Conservation (phyloP, 805 yeast species). For the Candida maesae region DNA sequence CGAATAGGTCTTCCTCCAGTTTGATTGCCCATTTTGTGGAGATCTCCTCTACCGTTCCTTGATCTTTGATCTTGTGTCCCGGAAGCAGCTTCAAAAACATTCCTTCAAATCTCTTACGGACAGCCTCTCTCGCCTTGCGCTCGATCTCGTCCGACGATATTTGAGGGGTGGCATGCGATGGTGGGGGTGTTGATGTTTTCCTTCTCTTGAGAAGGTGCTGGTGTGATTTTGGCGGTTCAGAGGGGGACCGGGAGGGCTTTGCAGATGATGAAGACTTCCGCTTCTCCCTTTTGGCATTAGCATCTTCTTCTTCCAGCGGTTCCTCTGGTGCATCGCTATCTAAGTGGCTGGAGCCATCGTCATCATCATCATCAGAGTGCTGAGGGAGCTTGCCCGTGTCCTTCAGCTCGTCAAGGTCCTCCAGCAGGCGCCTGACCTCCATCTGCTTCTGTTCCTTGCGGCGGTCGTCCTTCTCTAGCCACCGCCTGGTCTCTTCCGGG, state of each 20-base stretch:
- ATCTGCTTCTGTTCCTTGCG: slow-evolving; percentile 10
- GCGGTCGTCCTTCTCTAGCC: slow-evolving; percentile 11
- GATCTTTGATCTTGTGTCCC: slow-evolving; percentile 28
- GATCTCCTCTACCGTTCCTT: slow-evolving; percentile 30
- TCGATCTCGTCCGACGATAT: slow-evolving; percentile 13
- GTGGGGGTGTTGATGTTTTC: slow-evolving; percentile 6
- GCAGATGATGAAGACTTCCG: neutral
- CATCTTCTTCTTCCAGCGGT: neutral
- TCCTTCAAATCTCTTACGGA: slow-evolving; percentile 44
- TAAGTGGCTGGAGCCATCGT: too few relatives aligned
- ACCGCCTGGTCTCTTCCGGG: slow-evolving; percentile 21
- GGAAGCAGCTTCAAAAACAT: slow-evolving; percentile 46
- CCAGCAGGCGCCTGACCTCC: slow-evolving; percentile 2
- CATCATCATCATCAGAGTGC: slow-evolving; percentile 42
- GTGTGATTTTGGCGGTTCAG: neutral
- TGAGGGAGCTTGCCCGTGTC: slow-evolving; percentile 3
- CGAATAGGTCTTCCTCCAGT: slow-evolving; percentile 48
- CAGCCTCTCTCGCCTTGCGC: slow-evolving; percentile 31
- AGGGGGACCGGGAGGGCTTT: too few relatives aligned
- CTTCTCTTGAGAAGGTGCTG: slow-evolving; percentile 2
- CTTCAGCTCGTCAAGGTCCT: slow-evolving; percentile 11
- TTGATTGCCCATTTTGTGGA: slow-evolving; percentile 45
- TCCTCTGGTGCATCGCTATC: too few relatives aligned
- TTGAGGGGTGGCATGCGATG: slow-evolving; percentile 2
- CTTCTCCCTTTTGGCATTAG: neutral